Evolutionary conservation across 495 filamentous ascomycete genomes (phyloP).

Genomic region (Podospora comata): DNA sequence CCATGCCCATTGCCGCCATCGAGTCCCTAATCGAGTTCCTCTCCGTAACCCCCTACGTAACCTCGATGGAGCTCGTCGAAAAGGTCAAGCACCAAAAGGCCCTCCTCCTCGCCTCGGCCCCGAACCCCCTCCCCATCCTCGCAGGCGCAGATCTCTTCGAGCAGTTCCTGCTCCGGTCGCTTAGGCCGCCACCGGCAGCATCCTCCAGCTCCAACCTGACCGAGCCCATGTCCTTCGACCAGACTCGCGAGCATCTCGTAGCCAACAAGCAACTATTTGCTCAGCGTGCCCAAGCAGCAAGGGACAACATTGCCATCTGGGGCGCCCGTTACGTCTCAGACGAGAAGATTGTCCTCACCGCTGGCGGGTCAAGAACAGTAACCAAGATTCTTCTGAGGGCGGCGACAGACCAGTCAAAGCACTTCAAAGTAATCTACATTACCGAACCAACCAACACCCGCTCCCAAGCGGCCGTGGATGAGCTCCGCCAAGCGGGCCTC

Average conservation of each 20-base stretch:
- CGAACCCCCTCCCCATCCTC: slow-evolving; percentile 85
- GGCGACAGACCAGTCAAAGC: slow-evolving; percentile 53
- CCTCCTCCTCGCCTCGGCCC: slow-evolving; percentile 61
- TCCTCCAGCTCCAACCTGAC: slow-evolving; percentile 51
- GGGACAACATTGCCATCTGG: slow-evolving; percentile 75
- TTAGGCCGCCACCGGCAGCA: slow-evolving; percentile 43
- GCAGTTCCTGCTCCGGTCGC: slow-evolving; percentile 72
- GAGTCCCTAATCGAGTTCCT: slow-evolving; percentile 86
- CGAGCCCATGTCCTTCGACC: slow-evolving; percentile 69
- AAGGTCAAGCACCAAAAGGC: slow-evolving; percentile 70
- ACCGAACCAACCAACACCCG: slow-evolving; percentile 49
- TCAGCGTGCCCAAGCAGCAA: slow-evolving; percentile 75
- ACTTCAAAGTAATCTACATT: slow-evolving; percentile 86
- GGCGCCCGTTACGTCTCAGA: slow-evolving; percentile 75
- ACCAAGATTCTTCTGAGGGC: slow-evolving; percentile 70
- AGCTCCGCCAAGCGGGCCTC: slow-evolving; percentile 69
- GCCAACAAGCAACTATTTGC: slow-evolving; percentile 83
- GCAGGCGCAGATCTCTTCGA: slow-evolving; percentile 96
- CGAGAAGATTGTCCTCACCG: slow-evolving; percentile 75
- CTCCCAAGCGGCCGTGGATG: slow-evolving; percentile 58
- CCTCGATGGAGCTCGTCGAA: slow-evolving; percentile 89
- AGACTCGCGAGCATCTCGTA: slow-evolving; percentile 75
- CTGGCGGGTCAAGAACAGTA: slow-evolving; percentile 82
- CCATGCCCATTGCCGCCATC: slow-evolving; percentile 94
- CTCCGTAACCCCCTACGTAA: slow-evolving; percentile 68